phyloP scores from a whole-genome alignment of 805 yeast genomes.

The Candida awuae region DNA sequence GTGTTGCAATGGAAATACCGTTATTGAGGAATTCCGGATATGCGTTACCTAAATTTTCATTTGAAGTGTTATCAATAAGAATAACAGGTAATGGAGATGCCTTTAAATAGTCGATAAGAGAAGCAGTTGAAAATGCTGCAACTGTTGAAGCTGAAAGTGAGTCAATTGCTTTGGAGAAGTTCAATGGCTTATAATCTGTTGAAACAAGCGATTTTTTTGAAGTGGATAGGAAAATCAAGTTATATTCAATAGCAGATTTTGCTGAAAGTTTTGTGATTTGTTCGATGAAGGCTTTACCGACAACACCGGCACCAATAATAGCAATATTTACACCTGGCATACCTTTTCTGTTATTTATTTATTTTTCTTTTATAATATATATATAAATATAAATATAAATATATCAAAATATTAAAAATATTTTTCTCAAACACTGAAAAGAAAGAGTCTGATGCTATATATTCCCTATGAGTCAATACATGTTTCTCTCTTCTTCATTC shows the following conservation, averaged over 20 bases:
- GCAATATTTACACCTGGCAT: constrained; percentile 61
- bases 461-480: constrained; percentile 21
- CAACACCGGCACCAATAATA: constrained; percentile 85
- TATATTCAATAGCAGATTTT: constrained; percentile 41
- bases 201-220: constrained; percentile 63
- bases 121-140: constrained; percentile 46
- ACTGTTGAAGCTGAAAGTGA: constrained; percentile 38
- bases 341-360: constrained; percentile 5
- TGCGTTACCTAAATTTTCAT: constrained; percentile 61
- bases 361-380: not conserved
- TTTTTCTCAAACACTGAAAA: no score
- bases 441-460: no score
- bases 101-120: constrained; percentile 53
- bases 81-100: constrained; percentile 69
- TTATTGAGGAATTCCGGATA: constrained; percentile 67
- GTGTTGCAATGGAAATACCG: constrained; percentile 93
- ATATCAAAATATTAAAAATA: no score
- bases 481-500: constrained; percentile 19
- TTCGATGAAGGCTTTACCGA: constrained; percentile 82
- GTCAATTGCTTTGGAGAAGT: constrained; percentile 50
- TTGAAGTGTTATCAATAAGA: constrained; percentile 91
- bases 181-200: constrained; percentile 62
- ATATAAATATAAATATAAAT: no score
- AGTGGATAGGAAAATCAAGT: constrained; percentile 74
- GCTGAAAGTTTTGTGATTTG: constrained; percentile 61